These are phyloP conservation scores for Chenopodium quinoa DNA, from an alignment of 148 eudicot genomes.

Conservation along the genomic window DNA sequence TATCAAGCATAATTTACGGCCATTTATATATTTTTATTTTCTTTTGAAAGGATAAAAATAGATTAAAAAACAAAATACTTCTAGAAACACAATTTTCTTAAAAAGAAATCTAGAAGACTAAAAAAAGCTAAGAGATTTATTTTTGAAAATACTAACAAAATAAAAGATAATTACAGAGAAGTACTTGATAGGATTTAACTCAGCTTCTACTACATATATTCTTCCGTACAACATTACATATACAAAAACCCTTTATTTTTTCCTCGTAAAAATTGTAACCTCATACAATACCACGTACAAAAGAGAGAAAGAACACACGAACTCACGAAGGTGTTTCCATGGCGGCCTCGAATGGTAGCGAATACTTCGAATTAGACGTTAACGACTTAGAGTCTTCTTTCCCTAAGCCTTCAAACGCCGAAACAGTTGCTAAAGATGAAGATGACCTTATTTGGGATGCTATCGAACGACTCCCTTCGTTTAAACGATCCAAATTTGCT, in stretches of 20 bases:
- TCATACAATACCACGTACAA: background rate
- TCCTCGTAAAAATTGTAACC: background rate
- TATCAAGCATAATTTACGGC: background rate
- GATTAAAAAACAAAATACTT: too few species aligned
- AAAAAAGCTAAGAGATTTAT: too few species aligned
- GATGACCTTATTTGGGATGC: conserved; percentile 74
- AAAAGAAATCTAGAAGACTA: too few species aligned
- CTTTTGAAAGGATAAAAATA: background rate
- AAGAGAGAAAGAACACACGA: background rate
- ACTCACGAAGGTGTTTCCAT: background rate
- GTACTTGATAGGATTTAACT: background rate
- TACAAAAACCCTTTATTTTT: background rate
- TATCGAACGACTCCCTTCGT: conserved; percentile 58
- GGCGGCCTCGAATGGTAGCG: conserved; percentile 43
- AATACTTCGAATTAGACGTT: conserved; percentile 48
- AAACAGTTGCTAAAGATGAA: conserved; percentile 56
- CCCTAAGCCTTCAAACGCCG: conserved; percentile 52
- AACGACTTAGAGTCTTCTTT: conserved; percentile 23
- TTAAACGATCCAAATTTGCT: conserved; percentile 48
- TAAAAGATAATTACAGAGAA: too few species aligned
- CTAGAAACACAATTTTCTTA: background rate
- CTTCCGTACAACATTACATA: background rate
- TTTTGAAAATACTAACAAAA: too few species aligned
- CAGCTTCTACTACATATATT: background rate
- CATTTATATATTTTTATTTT: too few species aligned